Percentiles rank a stretch among this genome's conserved stretches.
Conservation (phyloP, 768 basidiomycete genomes). For the Mycena amicta region DNA sequence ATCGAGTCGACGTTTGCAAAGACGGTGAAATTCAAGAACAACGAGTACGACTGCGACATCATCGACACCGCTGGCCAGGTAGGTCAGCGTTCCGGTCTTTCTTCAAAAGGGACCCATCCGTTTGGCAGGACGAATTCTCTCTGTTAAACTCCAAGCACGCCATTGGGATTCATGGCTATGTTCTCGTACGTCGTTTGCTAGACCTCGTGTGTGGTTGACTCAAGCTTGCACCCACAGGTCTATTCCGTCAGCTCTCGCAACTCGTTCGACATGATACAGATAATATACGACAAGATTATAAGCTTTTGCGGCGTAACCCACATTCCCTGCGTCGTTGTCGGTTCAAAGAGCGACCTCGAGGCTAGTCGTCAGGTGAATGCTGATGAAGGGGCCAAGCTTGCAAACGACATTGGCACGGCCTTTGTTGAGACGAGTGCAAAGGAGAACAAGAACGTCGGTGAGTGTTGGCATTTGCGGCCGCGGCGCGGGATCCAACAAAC, state of each 20-base stretch:
- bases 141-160: conserved; percentile 94
- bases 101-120: conserved; percentile 6
- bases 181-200: conserved; percentile 53
- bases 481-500: not conserved
- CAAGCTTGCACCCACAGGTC: conserved; percentile 35
- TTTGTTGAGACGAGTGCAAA: conserved; percentile 94
- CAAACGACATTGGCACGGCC: conserved; percentile 70
- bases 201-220: not conserved
- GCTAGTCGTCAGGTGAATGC: conserved; percentile 74
- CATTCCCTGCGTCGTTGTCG: conserved; percentile 94
- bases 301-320: conserved; percentile 83
- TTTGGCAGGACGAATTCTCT: conserved; percentile 92
- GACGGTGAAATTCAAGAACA: conserved; percentile 83
- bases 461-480: conserved; percentile 31
- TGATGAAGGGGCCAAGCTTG: conserved; percentile 74
- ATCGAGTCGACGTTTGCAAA: conserved; percentile 94
- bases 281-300: conserved; percentile 92
- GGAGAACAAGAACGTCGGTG: conserved; percentile 85
- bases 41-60: conserved; percentile 96
- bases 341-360: conserved; percentile 86
- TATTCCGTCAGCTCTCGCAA: conserved; percentile 90
- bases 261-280: conserved; percentile 94
- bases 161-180: conserved; percentile 95
- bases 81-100: conserved; percentile 23
- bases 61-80: conserved; percentile 99